phyloP scores from a whole-genome alignment of 495 filamentous ascomycete genomes.

The Xylaria grammica region DNA sequence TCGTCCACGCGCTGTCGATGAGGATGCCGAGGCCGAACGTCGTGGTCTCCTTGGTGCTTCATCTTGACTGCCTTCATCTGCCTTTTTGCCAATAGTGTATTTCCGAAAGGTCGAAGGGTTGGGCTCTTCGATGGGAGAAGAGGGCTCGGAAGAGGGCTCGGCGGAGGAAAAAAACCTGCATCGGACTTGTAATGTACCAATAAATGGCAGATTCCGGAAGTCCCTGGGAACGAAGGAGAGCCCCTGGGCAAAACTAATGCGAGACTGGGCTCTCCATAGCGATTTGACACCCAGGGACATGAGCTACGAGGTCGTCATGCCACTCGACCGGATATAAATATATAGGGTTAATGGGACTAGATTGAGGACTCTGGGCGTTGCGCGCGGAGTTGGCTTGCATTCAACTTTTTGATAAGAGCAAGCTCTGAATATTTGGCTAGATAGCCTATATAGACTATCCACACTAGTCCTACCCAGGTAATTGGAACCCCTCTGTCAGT shows the following conservation, averaged over 20 bases:
- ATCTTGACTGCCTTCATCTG: neutral
- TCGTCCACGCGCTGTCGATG: neutral
- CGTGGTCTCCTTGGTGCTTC: neutral
- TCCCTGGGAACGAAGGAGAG: constrained; percentile 45
- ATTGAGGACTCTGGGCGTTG: constrained; percentile 1
- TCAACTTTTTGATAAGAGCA: constrained; percentile 12
- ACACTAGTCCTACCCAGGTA: neutral
- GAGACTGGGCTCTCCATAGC: constrained; percentile 41
- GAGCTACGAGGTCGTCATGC: constrained; percentile 40
- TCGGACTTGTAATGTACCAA: constrained; percentile 10
- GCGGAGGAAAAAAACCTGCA: constrained; percentile 14
- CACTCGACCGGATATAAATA: constrained; percentile 17
- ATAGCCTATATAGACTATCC: too few species aligned
- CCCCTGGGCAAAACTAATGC: constrained; percentile 25
- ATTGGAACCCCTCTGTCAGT: too few species aligned
- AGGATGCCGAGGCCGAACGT: neutral
- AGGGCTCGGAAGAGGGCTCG: neutral
- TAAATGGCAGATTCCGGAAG: constrained; percentile 21
- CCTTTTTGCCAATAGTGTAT: neutral
- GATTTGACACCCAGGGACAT: constrained; percentile 51
- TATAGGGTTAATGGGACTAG: neutral
- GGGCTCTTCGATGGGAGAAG: neutral
- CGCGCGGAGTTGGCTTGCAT: neutral
- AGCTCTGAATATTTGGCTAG: too few species aligned
- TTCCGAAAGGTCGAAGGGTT: neutral